Conservation (phyloP, 1,139 yeast species). For the Candida glucosophila region DNA sequence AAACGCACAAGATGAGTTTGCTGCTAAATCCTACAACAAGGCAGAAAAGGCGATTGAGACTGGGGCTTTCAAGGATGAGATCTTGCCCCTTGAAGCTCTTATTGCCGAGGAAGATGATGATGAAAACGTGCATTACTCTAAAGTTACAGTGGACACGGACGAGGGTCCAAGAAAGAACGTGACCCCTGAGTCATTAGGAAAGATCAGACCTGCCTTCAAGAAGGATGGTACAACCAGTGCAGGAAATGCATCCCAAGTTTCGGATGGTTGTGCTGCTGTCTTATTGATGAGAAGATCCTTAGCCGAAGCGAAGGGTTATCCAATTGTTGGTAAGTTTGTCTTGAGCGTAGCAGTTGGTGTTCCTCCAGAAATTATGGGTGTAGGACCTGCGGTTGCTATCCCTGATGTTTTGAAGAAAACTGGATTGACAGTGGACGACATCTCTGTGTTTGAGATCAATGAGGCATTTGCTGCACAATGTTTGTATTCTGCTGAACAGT, state of each 20-base stretch:
- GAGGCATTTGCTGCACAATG: conserved; percentile 98
- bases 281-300: conserved; percentile 79
- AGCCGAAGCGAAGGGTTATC: conserved; percentile 66
- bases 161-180: conserved; percentile 91
- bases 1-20: conserved; percentile 74
- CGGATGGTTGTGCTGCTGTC: conserved; percentile 94
- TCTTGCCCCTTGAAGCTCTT: conserved; percentile 62
- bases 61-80: conserved; percentile 81
- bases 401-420: conserved; percentile 67
- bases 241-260: conserved; percentile 88
- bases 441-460: conserved; percentile 76
- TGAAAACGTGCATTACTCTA: conserved; percentile 31
- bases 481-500: conserved; percentile 58
- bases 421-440: conserved; percentile 55
- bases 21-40: conserved; percentile 75
- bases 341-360: conserved; percentile 78
- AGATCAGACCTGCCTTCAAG: conserved; percentile 82
- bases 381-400: conserved; percentile 92
- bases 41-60: conserved; percentile 64
- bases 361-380: conserved; percentile 95
- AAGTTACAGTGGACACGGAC: conserved; percentile 55
- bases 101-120: conserved; percentile 44
- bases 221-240: conserved; percentile 83
- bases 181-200: conserved; percentile 64
- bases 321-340: conserved; percentile 65